Evolutionary conservation across 169 alveolate species (phyloP), one percentile per base, ranked within the genome.

Genomic region (Sarcocystis neurona): DNA sequence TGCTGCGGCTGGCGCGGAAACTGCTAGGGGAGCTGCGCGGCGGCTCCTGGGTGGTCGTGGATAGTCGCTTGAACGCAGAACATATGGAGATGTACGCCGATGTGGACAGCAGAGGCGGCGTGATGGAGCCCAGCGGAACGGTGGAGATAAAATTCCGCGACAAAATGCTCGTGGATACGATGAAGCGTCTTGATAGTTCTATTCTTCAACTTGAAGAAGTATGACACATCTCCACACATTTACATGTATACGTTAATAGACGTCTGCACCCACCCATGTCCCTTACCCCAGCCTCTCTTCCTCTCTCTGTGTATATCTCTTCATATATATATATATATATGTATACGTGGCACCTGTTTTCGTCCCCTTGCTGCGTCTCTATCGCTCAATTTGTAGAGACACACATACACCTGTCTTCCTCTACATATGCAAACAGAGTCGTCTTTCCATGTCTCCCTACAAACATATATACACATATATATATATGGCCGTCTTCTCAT

Each of bases 41-140:
- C 12, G 97, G 97, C n/a, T 95, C 97, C 37, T 95, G 97, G 97
- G 97, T 95, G 43, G 97, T 95, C 44, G 93, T 95, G 12, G 97
- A 94, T 77, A 95, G 95, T 37, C 88, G 94, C 48, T 80, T 95
- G 75, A 95, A 95, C 92, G 92, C 96, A 30, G 94, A 95, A 44
- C 90, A 92, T 68, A 96, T 96, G 92, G 97, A 94, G 94, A 95
- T 94, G 95, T 93, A 87, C 77, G 97, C 97, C 4, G 97, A 94
- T 50, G 92, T 92, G 48, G 93, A 92, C 50, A 93, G 95, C 39
- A 85, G 95, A 60, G 97, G 97, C 8, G 95, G 97, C 0, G 94
- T 95, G 75, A 58, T 95, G 74, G 96, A 95, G 89, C 96, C 97
- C 58, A 93, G 95, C 23, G 92, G 92, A 23, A 89, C 79, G 23